Evolutionary conservation across 2,329 filamentous ascomycete genomes (phyloP), one percentile per base, ranked within the genome.

Genomic region (Trichoderma sp.): DNA sequence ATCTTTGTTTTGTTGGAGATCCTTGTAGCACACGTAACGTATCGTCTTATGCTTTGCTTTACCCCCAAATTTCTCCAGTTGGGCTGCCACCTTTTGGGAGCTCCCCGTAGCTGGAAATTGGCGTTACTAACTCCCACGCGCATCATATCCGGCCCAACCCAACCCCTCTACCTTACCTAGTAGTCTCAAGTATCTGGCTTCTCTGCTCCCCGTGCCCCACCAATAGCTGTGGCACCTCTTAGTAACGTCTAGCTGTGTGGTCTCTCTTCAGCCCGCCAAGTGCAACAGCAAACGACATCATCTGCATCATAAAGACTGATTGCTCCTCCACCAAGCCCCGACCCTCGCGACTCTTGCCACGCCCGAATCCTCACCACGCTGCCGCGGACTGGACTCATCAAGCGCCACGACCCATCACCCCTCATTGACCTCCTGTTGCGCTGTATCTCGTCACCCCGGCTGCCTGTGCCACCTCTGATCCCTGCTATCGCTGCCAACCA

Each of bases 401-500:
- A 35, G 29, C 56, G n/a, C 38, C 69, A 33, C 69, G 38, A 63
- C 31, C 59, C 69, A 33, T 45, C 69, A 45, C 33, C 33, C 65
- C 33, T 45, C 41, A 59, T 50, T 59, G 63, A 50, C n/a, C 65
- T 56, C 71, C 60, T 73, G 63, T 33, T 76, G 77, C 60, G 67
- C 77, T 78, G 76, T 75, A 78, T 76, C 78, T 79, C 76, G 65
- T 75, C 77, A 76, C 77, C 77, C 50, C 65, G 66, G 64, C 74
- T 75, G 74, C 76, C 72, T 75, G 74, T 77, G 76, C 74, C 77
- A 76, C 76, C 60, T 75, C 77, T 77, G 76, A 71, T 78, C 77
- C 81, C 77, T 78, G 80, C 81, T 80, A 75, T 81, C 79, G 79
- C 81, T 81, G 80, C 80, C 80, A 78, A 81, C 81, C 87, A 96